Percentiles rank a stretch among this genome's conserved stretches.
Conservation (phyloP, 192 early-diverging fungal genomes). For the Coemansia erecta region DNA sequence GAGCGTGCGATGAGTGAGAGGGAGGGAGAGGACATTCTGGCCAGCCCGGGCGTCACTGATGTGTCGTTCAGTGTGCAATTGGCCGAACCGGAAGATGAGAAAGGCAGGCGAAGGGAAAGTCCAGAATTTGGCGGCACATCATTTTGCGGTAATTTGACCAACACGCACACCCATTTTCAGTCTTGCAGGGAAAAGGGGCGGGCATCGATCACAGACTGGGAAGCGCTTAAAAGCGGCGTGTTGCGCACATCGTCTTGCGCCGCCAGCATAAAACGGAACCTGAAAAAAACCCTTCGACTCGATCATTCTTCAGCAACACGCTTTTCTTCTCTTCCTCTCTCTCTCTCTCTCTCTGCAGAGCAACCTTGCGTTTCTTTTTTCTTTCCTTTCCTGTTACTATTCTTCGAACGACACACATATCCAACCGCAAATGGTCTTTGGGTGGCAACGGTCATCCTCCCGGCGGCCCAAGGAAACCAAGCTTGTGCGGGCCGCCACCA, state of each 20-base stretch:
- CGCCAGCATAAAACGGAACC: too few species aligned
- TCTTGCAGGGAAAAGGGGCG: not conserved
- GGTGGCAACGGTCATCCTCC: constrained; percentile 20
- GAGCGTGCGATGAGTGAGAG: too few species aligned
- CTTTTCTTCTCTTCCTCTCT: not conserved
- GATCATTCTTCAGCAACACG: not conserved
- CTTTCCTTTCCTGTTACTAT: not conserved
- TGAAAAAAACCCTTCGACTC: not conserved
- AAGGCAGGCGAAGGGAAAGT: too few species aligned
- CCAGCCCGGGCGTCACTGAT: too few species aligned
- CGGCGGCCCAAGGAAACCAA: constrained; percentile 2
- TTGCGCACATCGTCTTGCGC: too few species aligned
- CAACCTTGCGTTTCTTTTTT: not conserved
- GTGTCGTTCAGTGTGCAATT: too few species aligned
- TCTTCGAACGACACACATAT: not conserved
- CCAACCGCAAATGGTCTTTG: constrained; percentile 29
- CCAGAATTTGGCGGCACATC: too few species aligned
- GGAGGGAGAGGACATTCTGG: too few species aligned
- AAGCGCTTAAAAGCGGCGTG: too few species aligned
- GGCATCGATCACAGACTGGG: too few species aligned
- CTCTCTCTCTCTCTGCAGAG: not conserved
- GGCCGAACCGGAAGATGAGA: too few species aligned
- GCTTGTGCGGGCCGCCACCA: not conserved
- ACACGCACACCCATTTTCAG: not conserved
- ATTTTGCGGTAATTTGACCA: too few species aligned